A percentile compares a stretch with the other conserved stretches of the same genome.
phyloP scores from a whole-genome alignment of 2,329 filamentous ascomycete species.

The Remersonia thermophila region DNA sequence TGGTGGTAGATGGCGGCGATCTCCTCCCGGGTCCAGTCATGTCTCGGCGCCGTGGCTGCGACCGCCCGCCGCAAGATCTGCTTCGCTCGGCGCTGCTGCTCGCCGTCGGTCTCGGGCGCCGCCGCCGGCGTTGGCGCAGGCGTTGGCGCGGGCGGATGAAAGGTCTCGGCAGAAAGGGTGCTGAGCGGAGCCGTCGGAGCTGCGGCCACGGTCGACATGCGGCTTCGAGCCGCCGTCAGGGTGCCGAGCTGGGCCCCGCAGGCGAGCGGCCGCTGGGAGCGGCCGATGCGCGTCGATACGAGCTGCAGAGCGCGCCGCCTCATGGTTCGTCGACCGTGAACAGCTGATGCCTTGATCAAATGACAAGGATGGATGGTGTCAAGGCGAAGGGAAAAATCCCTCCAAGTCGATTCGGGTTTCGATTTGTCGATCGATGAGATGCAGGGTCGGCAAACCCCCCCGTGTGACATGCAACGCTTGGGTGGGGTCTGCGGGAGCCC shows the following conservation, averaged over 20 bases:
- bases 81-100: slow-evolving; percentile 5
- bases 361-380: too few species aligned
- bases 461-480: slow-evolving; percentile 6
- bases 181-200: too few species aligned
- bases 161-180: slow-evolving; percentile 1
- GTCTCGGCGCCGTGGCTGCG: slow-evolving; percentile 47
- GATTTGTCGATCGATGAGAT: slow-evolving; percentile 6
- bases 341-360: neutral
- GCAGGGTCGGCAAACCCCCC: slow-evolving; percentile 1
- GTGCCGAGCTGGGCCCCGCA: neutral
- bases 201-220: slow-evolving; percentile 8
- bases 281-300: neutral
- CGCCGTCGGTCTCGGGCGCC: neutral
- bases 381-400: neutral
- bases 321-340: slow-evolving; percentile 1
- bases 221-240: neutral
- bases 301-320: neutral
- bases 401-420: neutral
- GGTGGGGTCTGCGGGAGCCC: slow-evolving; percentile 6
- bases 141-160: neutral
- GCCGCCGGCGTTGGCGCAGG: neutral
- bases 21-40: slow-evolving; percentile 71
- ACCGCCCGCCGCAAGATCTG: slow-evolving; percentile 38
- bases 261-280: neutral
- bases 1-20: slow-evolving; percentile 72